Evolutionary conservation across 2,329 filamentous ascomycete species (phyloP).

Genomic region (Nemania sp.): DNA sequence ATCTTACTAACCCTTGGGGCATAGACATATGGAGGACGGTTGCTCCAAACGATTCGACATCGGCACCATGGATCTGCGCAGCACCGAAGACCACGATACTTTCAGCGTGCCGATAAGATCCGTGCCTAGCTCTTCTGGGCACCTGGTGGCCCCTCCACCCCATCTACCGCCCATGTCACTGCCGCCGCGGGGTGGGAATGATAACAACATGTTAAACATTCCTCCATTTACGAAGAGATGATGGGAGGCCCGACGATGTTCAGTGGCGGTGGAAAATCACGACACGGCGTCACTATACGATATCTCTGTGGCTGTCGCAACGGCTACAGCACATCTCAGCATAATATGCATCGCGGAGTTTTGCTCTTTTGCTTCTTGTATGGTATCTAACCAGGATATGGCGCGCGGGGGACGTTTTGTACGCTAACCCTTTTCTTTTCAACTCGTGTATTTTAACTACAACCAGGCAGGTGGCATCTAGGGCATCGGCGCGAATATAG

Average conservation of each 20-base stretch:
- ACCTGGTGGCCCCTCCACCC: conserved; percentile 32
- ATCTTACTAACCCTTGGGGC: conserved; percentile 20
- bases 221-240: conserved; percentile 36
- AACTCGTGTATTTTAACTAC: conserved; percentile 18
- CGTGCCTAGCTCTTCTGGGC: conserved; percentile 34
- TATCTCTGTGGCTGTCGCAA: not conserved
- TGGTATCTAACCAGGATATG: not conserved
- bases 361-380: conserved; percentile 9
- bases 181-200: conserved; percentile 30
- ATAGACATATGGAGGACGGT: conserved; percentile 76
- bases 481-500: conserved; percentile 5
- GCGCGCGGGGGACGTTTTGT: conserved; percentile 22
- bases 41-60: conserved; percentile 70
- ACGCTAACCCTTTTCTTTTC: conserved; percentile 14
- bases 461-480: conserved; percentile 4
- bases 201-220: conserved; percentile 32
- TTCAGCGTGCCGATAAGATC: conserved; percentile 32
- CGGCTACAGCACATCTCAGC: conserved; percentile 2
- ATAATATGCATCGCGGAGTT: conserved; percentile 13
- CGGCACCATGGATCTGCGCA: conserved; percentile 52
- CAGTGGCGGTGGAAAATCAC: not conserved
- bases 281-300: not conserved
- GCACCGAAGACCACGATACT: conserved; percentile 34
- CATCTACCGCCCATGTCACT: conserved; percentile 39
- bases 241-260: conserved; percentile 31